Evolutionary conservation across 163 green algal genomes (phyloP), one percentile per base, ranked within the genome.

Genomic region (Chlorella variabilis): DNA sequence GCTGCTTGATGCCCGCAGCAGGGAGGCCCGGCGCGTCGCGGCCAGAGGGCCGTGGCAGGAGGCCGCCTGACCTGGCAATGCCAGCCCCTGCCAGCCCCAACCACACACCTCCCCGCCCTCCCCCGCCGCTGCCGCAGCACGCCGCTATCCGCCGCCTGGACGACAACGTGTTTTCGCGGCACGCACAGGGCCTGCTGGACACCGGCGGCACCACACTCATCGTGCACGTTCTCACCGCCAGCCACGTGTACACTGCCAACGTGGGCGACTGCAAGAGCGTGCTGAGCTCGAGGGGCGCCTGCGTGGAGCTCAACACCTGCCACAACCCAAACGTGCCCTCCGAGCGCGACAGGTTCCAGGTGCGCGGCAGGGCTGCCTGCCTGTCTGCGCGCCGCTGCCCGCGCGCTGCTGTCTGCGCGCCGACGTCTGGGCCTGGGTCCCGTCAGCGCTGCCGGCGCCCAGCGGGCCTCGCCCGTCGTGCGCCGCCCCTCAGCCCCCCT

Each of bases 181-280:
- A 84, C 42, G 39, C 25, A 1, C 25, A 49, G 18, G 73, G 78
- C 21, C 13, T 11, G 56, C n/a, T 86, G 33, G 9, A 27, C 6
- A 87, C 78, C 25, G 85, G 85, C n/a, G 85, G 85, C 62, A 89
- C 85, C 38, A 88, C 84, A 15, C 63, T 86, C 2, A 75, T 90
- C 4, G 70, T 84, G 54, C 51, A 69, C 59, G 48, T 81, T 49
- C 54, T 89, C 21, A 59, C 70, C 2, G 34, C 4, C 15, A 69
- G 34, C 4, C n/a, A 62, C 34, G 42, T 90, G 2, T 87, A 71
- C 69, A 84, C 78, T 2, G 85, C 84, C 33, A 89, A 89, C 27
- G 78, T 90, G 54, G 85, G 85, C 21, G 85, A 90, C 68, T 90
- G 85, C 65, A 84, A 84, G 39, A 82, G 48, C n/a, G 56, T 90